Evolutionary conservation across 2,329 filamentous ascomycete species (phyloP), one percentile per base, ranked within the genome.

Genomic region (Phaeosphaeria sp.): DNA sequence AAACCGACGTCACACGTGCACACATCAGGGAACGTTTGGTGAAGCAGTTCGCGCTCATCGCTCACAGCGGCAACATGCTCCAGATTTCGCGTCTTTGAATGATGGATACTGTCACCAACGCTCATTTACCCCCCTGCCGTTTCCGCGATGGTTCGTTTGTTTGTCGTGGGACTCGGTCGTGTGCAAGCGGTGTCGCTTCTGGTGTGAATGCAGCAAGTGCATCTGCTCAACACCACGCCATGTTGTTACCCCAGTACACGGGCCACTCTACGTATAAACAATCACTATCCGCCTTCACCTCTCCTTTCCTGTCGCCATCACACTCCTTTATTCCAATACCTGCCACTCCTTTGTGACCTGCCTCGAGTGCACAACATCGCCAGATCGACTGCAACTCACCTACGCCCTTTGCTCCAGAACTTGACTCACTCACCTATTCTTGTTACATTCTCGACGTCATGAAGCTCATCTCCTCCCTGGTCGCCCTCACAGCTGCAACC

Each of bases 391-490:
- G 61, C 60, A 63, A 44, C 46, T 50, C 3, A 51, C 62, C 52
- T 58, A 42, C 23, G 39, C 30, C 60, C 63, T 58, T 57, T 50
- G 50, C 50, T 55, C 30, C n/a, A 27, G 9, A 46, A 44, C 49
- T 48, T 50, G 50, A 43, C 54, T 36, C 39, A 47, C 49, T 36
- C 52, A 54, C 48, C 46, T 55, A 33, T 54, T 18, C 23, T 41
- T 39, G 41, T 43, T 50, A 15, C 46, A 20, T 15, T 49, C 30
- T 11, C 25, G 52, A 54, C 58, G 63, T 6, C 51, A 76, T 76
- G 74, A 75, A 72, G 63, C 11, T 70, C 33, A 48, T 66, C 52
- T 43, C 63, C 41, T 42, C 50, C 9, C 54, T 74, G 23, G 46
- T 68, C 36, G 52, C 64, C 41, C 62, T 76, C 4, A 57, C 60